Percentiles rank a stretch among this genome's conserved stretches.
Conservation (phyloP, 2,329 filamentous ascomycete genomes). For the Amphichorda felina region DNA sequence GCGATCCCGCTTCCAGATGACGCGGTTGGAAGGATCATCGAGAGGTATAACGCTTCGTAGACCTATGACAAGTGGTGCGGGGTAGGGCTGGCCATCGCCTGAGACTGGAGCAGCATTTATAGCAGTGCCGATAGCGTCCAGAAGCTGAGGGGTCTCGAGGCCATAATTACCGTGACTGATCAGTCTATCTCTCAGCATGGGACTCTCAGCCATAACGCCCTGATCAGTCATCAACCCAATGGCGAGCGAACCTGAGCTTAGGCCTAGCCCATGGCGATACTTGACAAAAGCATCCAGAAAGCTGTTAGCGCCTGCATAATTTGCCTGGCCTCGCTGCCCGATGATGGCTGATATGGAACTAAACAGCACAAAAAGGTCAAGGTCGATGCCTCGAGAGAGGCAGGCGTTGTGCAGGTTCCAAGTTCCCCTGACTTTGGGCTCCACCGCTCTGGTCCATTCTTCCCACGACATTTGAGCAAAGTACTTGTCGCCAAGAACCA, state of each 20-base stretch:
- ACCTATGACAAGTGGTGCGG: no score
- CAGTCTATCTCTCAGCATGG: background rate
- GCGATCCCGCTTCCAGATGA: background rate
- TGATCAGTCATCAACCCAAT: background rate
- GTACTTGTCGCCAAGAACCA: conserved; percentile 15
- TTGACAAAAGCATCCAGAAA: conserved; percentile 17
- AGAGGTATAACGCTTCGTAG: background rate
- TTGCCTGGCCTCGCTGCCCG: conserved; percentile 22
- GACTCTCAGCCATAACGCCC: background rate
- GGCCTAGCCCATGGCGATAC: background rate
- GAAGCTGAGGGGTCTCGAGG: no score
- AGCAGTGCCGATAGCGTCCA: no score
- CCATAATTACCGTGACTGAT: no score
- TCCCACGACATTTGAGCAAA: conserved; percentile 12
- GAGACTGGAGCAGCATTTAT: no score
- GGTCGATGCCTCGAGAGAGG: no score
- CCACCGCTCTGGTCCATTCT: conserved; percentile 10
- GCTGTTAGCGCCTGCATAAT: conserved; percentile 23
- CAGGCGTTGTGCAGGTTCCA: conserved; percentile 12
- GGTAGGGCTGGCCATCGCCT: no score
- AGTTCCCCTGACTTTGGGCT: conserved; percentile 11
- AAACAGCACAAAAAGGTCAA: conserved; percentile 26
- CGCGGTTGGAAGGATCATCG: background rate
- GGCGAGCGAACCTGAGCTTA: background rate
- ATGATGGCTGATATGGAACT: conserved; percentile 21